These are phyloP conservation scores for Xerocomellus chrysenteron DNA, from an alignment of 768 basidiomycete genomes.

Conservation along the genomic window DNA sequence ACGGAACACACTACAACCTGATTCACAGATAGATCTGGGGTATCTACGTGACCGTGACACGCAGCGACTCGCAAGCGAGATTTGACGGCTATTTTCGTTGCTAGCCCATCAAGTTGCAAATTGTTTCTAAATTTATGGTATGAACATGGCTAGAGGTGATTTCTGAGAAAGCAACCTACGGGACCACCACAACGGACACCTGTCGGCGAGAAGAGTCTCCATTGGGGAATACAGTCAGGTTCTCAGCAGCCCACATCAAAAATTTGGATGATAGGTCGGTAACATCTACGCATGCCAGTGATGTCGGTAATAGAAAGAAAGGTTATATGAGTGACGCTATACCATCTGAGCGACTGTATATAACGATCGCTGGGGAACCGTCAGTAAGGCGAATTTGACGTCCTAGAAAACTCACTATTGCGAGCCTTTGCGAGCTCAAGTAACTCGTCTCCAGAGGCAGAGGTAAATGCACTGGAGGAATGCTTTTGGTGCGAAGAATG, in stretches of 20 bases:
- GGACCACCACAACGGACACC: conserved; percentile 20
- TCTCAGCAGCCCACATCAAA: conserved; percentile 16
- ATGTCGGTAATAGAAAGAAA: conserved; percentile 1
- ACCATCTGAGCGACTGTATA: conserved; percentile 23
- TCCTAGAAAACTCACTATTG: conserved; percentile 18
- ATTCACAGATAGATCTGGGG: conserved; percentile 18
- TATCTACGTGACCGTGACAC: conserved; percentile 13
- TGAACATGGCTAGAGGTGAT: not conserved
- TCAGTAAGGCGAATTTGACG: not conserved
- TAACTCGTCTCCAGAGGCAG: conserved; percentile 7
- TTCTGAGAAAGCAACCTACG: conserved; percentile 11
- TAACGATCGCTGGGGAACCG: conserved; percentile 15
- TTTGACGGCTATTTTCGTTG: conserved; percentile 11
- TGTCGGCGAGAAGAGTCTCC: not conserved
- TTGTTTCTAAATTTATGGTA: conserved; percentile 11
- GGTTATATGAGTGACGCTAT: not conserved
- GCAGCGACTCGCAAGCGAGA: conserved; percentile 19
- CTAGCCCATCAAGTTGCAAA: conserved; percentile 11
- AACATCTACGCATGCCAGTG: conserved; percentile 12
- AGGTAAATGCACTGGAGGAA: not conserved
- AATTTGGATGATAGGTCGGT: conserved; percentile 18
- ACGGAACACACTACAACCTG: conserved; percentile 43
- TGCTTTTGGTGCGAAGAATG: not conserved
- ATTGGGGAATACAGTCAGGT: not conserved
- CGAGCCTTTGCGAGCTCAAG: conserved; percentile 20